Percentiles rank a stretch among this genome's conserved stretches.
These are phyloP conservation scores for Breviolum minutum DNA, from an alignment of 73 alveolate species.

Conservation along the genomic window DNA sequence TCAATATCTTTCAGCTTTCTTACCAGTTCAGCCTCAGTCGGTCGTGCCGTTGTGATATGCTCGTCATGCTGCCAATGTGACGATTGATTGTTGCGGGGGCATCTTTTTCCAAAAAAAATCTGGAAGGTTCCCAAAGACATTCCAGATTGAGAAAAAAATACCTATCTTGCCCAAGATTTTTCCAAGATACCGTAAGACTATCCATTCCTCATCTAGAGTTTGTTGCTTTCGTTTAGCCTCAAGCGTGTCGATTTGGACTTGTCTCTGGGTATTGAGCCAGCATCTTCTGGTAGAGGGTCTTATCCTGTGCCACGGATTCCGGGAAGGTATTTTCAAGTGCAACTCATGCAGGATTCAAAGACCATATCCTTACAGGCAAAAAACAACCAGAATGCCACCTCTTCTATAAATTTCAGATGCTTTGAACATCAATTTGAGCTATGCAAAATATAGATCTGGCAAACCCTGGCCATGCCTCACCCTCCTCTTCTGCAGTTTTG, in stretches of 20 bases:
- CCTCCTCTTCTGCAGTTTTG: constrained; percentile 90
- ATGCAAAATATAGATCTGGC: too few relatives aligned
- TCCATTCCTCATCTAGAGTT: too few relatives aligned
- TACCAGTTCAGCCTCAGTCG: constrained; percentile 73
- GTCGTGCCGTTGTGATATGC: background rate
- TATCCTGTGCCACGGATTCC: background rate
- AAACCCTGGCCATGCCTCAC: constrained; percentile 34
- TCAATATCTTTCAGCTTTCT: constrained; percentile 80
- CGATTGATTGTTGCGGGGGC: background rate
- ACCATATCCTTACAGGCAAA: too few relatives aligned
- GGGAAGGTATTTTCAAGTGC: too few relatives aligned
- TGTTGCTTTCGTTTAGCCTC: too few relatives aligned
- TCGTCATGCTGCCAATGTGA: too few relatives aligned
- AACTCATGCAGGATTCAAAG: too few relatives aligned
- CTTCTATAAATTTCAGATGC: too few relatives aligned
- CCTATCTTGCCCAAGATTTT: too few relatives aligned
- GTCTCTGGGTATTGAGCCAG: constrained; percentile 38
- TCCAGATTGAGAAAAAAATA: background rate
- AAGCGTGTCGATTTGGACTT: background rate
- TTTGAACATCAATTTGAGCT: too few relatives aligned
- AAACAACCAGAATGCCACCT: too few relatives aligned
- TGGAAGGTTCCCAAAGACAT: background rate
- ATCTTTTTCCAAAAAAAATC: background rate
- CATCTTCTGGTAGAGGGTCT: constrained; percentile 85
- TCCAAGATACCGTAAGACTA: too few relatives aligned